Evolutionary conservation across 805 yeast genomes (phyloP).

Genomic region (Wickerhamomyces strasburgensis): DNA sequence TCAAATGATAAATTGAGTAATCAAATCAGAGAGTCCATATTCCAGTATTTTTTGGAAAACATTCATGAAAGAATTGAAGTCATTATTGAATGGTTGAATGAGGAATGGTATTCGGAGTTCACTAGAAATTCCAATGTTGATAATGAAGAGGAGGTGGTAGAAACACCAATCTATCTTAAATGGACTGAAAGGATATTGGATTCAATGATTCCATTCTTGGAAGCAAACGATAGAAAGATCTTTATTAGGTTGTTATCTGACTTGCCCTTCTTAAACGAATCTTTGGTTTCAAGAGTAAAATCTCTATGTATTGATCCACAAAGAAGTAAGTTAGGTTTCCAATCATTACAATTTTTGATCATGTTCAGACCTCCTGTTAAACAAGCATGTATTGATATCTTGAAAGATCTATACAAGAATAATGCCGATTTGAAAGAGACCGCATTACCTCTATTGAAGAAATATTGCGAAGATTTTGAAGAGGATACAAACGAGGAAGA

Average conservation of each 20-base stretch:
- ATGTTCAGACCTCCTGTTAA: conserved; percentile 90
- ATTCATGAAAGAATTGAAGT: conserved; percentile 68
- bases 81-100: conserved; percentile 89
- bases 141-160: conserved; percentile 15
- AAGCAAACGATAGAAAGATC: conserved; percentile 70
- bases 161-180: conserved; percentile 50
- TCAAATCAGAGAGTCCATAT: conserved; percentile 63
- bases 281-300: conserved; percentile 58
- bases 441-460: conserved; percentile 40
- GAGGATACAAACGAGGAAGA: conserved; percentile 3
- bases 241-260: conserved; percentile 84
- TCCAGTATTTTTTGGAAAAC: conserved; percentile 67
- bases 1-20: conserved; percentile 43
- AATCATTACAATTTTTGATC: conserved; percentile 73
- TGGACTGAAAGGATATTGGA: conserved; percentile 76
- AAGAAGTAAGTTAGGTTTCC: conserved; percentile 73
- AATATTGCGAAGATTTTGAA: conserved; percentile 31
- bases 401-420: conserved; percentile 41
- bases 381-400: conserved; percentile 40
- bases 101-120: conserved; percentile 79
- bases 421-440: conserved; percentile 48
- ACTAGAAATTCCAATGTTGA: conserved; percentile 25
- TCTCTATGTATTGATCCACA: conserved; percentile 83
- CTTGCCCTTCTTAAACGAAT: conserved; percentile 66
- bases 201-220: conserved; percentile 77